Base-by-base conservation (phyloP, 805 yeast genomes). In the Wickerhamiella nectarea region DNA sequence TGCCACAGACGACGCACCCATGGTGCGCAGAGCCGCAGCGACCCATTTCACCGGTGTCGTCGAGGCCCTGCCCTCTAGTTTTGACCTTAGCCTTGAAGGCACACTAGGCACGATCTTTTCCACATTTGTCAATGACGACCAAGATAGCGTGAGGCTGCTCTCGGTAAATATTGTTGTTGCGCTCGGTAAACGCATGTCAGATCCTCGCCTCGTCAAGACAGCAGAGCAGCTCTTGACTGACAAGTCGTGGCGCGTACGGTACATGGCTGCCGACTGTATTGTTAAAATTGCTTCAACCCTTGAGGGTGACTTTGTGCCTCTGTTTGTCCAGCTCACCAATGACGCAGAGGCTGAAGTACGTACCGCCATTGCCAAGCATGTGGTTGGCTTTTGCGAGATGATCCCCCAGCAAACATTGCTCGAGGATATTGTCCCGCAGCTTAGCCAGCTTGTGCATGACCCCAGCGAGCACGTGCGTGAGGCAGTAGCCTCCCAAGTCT, bases 341-440 rank as follows among this genome's bases (percentile, higher is more conserved):
- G 99, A 91, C 64, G 76, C 78, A 50, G 98, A 91, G 68, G 93
- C 94, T 40, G 99, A 87, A 66, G 98, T 93, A 37, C 77, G 97
- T 63, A 85, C 87, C 54, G 95, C 95, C 7, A 75, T 87, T 51
- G 83, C 95, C 17, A 84, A 84, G 59, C 95, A 91, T 61, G 71
- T 89, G 43, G 94, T 96, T 10, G 66, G 61, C 7, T 66, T 65
- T 52, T 50, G 61, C 39, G 45, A 49, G 43, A 52, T 59, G 26
- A 48, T 64, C 15, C 49, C 58, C 42, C 66, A 70, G 35, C 69
- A 69, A 5, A 65, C 74, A 7, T 70, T 89, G 41, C 64, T 83
- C 40, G 69, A 70, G 34, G 80, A 79, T 51, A 76, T 91, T 47
- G 69, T 91, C 41, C 96, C 97, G 3, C 76, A 78, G 47, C 83